Percentiles rank a stretch among this genome's conserved stretches.
phyloP scores from a whole-genome alignment of 169 alveolate genomes.

The Eimeria acervulina region DNA sequence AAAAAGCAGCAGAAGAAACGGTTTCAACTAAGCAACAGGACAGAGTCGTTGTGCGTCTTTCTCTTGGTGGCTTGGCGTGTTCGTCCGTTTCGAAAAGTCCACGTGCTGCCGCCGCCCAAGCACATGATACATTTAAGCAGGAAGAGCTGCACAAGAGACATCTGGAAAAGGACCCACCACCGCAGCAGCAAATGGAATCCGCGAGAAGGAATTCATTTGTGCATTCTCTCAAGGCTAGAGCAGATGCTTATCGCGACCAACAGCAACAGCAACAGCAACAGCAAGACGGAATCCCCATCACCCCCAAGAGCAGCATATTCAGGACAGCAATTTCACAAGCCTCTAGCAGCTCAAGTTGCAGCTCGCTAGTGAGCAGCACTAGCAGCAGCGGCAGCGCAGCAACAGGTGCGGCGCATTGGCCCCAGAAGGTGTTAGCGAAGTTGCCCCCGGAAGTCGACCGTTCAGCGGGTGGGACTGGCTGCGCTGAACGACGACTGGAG shows the following conservation, averaged over 20 bases:
- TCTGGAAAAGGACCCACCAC: not conserved
- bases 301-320: constrained; percentile 45
- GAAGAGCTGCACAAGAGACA: not conserved
- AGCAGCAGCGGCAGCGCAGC: not conserved
- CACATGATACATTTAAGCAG: not conserved
- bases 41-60: constrained; percentile 37
- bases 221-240: constrained; percentile 17
- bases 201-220: not conserved
- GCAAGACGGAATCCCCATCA: not conserved
- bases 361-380: constrained; percentile 14
- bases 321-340: not conserved
- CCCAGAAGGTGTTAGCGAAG: constrained; percentile 27
- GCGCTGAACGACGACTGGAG: not conserved
- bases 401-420: not conserved
- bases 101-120: not conserved
- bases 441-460: not conserved
- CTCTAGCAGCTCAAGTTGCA: not conserved
- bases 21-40: not conserved
- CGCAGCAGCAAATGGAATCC: constrained; percentile 15
- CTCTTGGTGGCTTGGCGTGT: not conserved
- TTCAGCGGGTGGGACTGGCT: not conserved
- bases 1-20: not conserved
- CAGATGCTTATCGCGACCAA: not conserved
- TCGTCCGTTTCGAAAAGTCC: not conserved
- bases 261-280: constrained; percentile 49